Evolutionary conservation across 1,284 basidiomycete species (phyloP).

Genomic region (Prillingera fragicola): DNA sequence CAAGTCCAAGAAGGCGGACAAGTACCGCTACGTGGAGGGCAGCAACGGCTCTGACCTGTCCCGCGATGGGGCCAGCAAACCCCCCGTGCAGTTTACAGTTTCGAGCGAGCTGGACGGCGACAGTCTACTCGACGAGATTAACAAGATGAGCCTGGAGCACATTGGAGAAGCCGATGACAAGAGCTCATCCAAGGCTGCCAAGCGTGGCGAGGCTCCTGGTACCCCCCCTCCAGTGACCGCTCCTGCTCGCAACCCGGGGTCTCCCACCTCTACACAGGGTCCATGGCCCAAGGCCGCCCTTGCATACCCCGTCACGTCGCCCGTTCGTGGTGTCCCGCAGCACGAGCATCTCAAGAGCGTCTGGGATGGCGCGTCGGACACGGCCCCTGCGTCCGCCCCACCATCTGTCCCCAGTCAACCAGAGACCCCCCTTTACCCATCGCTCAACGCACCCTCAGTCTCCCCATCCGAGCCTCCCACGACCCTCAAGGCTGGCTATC

Average conservation of each 20-base stretch:
- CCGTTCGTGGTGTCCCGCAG: slow-evolving; percentile 23
- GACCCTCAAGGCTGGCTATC: slow-evolving; percentile 17
- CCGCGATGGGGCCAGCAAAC: slow-evolving; percentile 6
- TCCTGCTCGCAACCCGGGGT: slow-evolving; percentile 16
- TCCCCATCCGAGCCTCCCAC: slow-evolving; percentile 9
- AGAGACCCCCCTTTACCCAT: slow-evolving; percentile 37
- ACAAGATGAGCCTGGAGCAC: slow-evolving; percentile 46
- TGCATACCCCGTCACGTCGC: slow-evolving; percentile 23
- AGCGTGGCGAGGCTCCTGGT: slow-evolving; percentile 25
- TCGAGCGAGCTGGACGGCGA: slow-evolving; percentile 47
- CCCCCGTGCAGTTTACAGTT: slow-evolving; percentile 43
- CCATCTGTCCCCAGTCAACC: slow-evolving; percentile 13
- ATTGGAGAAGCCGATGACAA: slow-evolving; percentile 34
- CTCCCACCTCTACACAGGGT: slow-evolving; percentile 9
- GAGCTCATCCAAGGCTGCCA: slow-evolving; percentile 12
- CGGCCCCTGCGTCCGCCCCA: slow-evolving; percentile 2
- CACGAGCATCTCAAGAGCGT: slow-evolving; percentile 40
- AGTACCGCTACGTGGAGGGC: slow-evolving; percentile 2
- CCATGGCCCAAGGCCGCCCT: slow-evolving; percentile 33
- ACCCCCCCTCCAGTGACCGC: slow-evolving; percentile 26
- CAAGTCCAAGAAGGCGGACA: background rate
- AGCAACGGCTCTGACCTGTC: too few relatives aligned
- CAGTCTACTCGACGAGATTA: slow-evolving; percentile 45
- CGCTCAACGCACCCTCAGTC: slow-evolving; percentile 33
- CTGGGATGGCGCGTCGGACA: slow-evolving; percentile 25